A percentile compares a stretch with the other conserved stretches of the same genome.
Evolutionary conservation across 768 basidiomycete genomes (phyloP).

Genomic region (Suillus subluteus): DNA sequence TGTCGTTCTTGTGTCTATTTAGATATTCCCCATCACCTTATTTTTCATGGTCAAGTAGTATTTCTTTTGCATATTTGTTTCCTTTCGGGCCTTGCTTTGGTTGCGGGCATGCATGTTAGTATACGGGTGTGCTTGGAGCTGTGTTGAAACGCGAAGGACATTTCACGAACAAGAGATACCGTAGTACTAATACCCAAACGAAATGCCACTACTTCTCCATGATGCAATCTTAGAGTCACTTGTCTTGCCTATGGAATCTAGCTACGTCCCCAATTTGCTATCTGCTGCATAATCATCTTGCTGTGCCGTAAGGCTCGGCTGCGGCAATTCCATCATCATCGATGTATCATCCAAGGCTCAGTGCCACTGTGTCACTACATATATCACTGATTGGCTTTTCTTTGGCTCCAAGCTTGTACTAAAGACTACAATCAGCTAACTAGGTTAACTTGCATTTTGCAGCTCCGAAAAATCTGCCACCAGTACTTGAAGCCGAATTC

Average conservation of each 20-base stretch:
- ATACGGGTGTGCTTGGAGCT: constrained; percentile 13
- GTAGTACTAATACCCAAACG: constrained; percentile 12
- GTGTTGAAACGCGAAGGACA: constrained; percentile 3
- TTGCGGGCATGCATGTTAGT: constrained; percentile 16
- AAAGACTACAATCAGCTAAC: constrained; percentile 1
- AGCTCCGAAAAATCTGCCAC: background rate
- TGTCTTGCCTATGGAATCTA: no score
- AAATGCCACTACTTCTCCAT: constrained; percentile 8
- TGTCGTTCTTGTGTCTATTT: constrained; percentile 19
- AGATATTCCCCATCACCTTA: constrained; percentile 19
- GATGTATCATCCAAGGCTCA: background rate
- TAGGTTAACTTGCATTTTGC: background rate
- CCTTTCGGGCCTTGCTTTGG: constrained; percentile 17
- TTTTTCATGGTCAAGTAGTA: constrained; percentile 17
- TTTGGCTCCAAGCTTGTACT: background rate
- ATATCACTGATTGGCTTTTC: constrained; percentile 1
- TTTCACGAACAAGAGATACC: constrained; percentile 12
- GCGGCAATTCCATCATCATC: constrained; percentile 3
- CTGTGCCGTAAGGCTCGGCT: background rate
- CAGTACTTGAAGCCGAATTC: constrained; percentile 3
- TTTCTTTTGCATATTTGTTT: constrained; percentile 23
- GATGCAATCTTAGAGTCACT: background rate
- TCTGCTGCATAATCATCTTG: background rate
- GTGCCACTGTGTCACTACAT: background rate
- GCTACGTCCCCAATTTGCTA: no score